Evolutionary conservation across 768 basidiomycete species (phyloP).

Genomic region (Suillus clintonianus): DNA sequence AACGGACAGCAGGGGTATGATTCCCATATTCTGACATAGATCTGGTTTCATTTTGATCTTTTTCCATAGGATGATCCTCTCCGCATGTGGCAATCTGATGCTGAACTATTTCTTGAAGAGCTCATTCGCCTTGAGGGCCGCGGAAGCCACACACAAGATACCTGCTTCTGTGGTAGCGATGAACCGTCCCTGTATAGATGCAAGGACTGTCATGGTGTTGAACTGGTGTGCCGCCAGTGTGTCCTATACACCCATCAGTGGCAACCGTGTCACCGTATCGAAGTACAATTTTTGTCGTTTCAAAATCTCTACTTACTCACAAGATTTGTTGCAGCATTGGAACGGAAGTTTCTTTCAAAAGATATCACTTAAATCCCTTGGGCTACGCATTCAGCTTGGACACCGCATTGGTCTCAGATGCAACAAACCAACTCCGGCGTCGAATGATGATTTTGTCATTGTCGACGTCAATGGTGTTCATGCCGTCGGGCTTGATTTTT

Average conservation of each 20-base stretch:
- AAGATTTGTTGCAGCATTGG: constrained; percentile 12
- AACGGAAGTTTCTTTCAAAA: constrained; percentile 16
- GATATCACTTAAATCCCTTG: background rate
- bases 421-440: background rate
- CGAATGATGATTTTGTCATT: constrained; percentile 25
- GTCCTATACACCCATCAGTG: constrained; percentile 7
- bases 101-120: constrained; percentile 14
- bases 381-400: no score
- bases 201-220: constrained; percentile 11
- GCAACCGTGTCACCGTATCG: constrained; percentile 15
- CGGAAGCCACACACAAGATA: background rate
- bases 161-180: background rate
- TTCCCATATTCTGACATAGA: no score
- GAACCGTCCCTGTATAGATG: constrained; percentile 7
- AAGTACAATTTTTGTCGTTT: constrained; percentile 7
- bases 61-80: no score
- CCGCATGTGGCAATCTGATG: no score
- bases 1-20: no score
- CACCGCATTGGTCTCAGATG: constrained; percentile 18
- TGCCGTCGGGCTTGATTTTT: constrained; percentile 28
- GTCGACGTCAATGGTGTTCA: constrained; percentile 23
- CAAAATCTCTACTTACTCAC: background rate
- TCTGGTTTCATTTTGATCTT: no score
- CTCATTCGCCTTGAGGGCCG: constrained; percentile 14
- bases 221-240: constrained; percentile 12